A percentile compares a stretch with the other conserved stretches of the same genome.
These are phyloP conservation scores for Solanum megistacrolobum DNA, from an alignment of 257 asterid species.

Conservation along the genomic window DNA sequence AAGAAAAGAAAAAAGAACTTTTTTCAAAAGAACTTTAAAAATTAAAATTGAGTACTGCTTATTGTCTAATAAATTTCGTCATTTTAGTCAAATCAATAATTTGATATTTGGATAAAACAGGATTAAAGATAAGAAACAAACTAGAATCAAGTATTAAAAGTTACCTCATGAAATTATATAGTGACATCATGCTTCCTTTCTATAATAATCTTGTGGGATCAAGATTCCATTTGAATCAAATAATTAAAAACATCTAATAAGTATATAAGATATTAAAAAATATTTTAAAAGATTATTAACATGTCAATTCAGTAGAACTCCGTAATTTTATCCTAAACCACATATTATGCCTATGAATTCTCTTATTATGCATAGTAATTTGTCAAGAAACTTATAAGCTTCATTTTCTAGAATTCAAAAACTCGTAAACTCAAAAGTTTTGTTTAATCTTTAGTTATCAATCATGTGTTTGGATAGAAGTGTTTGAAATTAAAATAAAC, in stretches of 20 bases:
- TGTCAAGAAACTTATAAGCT: not conserved
- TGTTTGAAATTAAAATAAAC: not conserved
- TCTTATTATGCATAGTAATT: not conserved
- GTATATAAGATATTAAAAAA: not conserved
- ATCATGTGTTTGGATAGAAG: fast-evolving
- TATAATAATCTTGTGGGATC: not conserved
- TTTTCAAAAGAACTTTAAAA: not conserved
- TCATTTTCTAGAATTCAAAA: not conserved
- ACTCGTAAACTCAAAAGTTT: not conserved
- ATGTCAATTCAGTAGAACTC: not conserved
- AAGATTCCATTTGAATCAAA: not conserved
- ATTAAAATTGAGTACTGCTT: not conserved
- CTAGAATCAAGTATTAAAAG: not conserved
- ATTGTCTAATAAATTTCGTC: not conserved
- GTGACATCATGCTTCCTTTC: not conserved
- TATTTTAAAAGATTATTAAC: not conserved
- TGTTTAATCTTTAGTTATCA: not conserved
- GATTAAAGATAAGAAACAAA: not conserved
- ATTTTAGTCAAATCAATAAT: not conserved
- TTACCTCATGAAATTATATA: not conserved
- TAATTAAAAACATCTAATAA: not conserved
- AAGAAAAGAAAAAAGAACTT: not conserved
- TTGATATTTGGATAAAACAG: not conserved
- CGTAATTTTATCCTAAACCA: not conserved
- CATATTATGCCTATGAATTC: not conserved